Conservation (phyloP, 306 rosid species). For the Astragalus glycyphyllos region DNA sequence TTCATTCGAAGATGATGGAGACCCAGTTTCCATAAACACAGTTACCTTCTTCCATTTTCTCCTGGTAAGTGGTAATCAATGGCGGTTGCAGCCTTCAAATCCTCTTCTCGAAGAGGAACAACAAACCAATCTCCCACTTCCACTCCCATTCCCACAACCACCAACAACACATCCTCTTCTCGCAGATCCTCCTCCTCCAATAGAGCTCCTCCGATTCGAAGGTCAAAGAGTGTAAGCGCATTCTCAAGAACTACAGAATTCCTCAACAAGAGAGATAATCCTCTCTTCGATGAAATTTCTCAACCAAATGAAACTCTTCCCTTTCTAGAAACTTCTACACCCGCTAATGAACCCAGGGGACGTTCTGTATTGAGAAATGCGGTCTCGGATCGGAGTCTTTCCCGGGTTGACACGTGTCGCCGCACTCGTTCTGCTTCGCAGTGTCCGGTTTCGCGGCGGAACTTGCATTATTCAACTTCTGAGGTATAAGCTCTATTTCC, state of each 20-base stretch:
- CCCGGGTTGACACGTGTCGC: slow-evolving; percentile 56
- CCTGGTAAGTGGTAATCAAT: slow-evolving; percentile 19
- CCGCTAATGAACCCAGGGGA: slow-evolving; percentile 38
- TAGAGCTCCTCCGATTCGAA: slow-evolving; percentile 60
- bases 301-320: slow-evolving; percentile 16
- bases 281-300: slow-evolving; percentile 58
- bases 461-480: slow-evolving; percentile 50
- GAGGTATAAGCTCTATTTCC: slow-evolving; percentile 51
- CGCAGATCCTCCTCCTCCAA: slow-evolving; percentile 42
- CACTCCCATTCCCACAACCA: not conserved
- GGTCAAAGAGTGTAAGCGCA: slow-evolving; percentile 91
- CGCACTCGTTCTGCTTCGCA: slow-evolving; percentile 72
- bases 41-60: slow-evolving; percentile 5
- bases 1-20: slow-evolving; percentile 20
- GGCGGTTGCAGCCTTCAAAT: slow-evolving; percentile 89
- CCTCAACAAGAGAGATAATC: slow-evolving; percentile 84
- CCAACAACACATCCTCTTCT: slow-evolving; percentile 1
- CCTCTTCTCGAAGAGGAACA: slow-evolving; percentile 70
- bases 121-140: slow-evolving; percentile 34
- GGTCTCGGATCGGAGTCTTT: slow-evolving; percentile 50
- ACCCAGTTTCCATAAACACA: not conserved
- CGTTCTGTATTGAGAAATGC: slow-evolving; percentile 9
- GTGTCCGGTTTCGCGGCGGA: slow-evolving; percentile 57
- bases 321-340: slow-evolving; percentile 29
- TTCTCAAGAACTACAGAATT: slow-evolving; percentile 65